These are phyloP conservation scores for Coelastrella sp. DNA, from an alignment of 139 green algal genomes.

Conservation along the genomic window DNA sequence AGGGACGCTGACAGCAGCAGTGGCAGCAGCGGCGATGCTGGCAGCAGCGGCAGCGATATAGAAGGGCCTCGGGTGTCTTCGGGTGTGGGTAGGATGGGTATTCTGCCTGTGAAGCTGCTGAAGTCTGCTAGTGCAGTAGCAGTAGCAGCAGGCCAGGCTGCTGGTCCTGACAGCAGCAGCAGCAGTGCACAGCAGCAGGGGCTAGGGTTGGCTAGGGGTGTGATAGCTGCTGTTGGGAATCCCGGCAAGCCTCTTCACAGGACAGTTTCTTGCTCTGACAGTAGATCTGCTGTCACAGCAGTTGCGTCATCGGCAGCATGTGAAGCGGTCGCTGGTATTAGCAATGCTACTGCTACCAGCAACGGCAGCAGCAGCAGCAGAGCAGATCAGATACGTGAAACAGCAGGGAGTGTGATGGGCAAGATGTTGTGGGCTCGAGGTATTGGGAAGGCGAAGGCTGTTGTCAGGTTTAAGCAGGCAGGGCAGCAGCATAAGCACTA, in stretches of 20 bases:
- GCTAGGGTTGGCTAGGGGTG: too few species aligned
- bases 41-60: not conserved
- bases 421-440: conserved; percentile 52
- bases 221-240: too few species aligned
- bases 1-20: not conserved
- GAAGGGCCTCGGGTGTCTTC: too few species aligned
- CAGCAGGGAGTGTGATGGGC: not conserved
- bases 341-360: not conserved
- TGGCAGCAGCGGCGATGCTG: not conserved
- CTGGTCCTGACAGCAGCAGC: not conserved
- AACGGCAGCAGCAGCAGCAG: conserved; percentile 3
- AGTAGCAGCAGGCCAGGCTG: not conserved
- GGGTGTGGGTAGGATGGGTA: not conserved
- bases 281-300: too few species aligned
- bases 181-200: not conserved
- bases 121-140: not conserved
- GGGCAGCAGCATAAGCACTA: not conserved
- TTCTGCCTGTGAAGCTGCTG: not conserved
- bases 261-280: too few species aligned
- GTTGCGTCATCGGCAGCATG: too few species aligned
- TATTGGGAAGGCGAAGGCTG: conserved; percentile 45
- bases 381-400: not conserved
- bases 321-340: too few species aligned
- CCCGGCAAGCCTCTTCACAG: too few species aligned
- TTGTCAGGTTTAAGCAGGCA: conserved; percentile 44